Base-by-base conservation (phyloP, 2,329 filamentous ascomycete genomes). In the Cladosporium sp. region DNA sequence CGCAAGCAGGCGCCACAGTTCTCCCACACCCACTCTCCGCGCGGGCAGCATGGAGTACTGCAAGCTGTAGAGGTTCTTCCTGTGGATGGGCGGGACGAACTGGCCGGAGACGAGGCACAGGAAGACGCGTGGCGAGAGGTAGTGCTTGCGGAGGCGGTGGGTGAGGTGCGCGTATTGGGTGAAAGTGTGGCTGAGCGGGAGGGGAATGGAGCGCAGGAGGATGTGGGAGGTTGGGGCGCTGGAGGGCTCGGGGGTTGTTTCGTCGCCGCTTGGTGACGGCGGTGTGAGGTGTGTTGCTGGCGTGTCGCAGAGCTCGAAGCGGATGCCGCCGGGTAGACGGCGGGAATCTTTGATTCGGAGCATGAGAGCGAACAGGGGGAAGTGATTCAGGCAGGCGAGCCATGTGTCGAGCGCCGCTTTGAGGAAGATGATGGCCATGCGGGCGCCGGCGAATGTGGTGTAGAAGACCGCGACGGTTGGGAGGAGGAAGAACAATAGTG, bases 21-120 rank as follows among this genome's bases (percentile, higher is more conserved):
- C 90, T 62, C 81, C 77, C 53, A 97, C 86, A 2, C 85, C 84
- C 0, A 89, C 86, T 42, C 95, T 77, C 50, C 81, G 81, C 7
- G 88, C 86, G 0, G 95, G 95, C 38, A 98, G 78, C 89, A 97
- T 97, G 73, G 89, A 95, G 71, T 98, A 98, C 72, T 98, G 93
- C 63, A 98, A 76, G 61, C 89, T 95, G 72, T 98, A 98, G 46
- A 98, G 77, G 65, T 93, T 95, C 66, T 91, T 92, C 49, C 95
- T 82, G 67, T 96, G 91, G 45, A 98, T 95, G 0, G 95, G 92
- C 10, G 92, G 93, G 1, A 97, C 90, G 59, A 96, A 96, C 56
- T 87, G 87, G 54, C 93, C 93, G 0, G 89, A 95, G 19, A 91
- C 76, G 2, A 98, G 83, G 63, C 89, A 93, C 37, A 95, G 78